Conservation (phyloP, 2,329 filamentous ascomycete species). For the Verticillium alfalfae region DNA sequence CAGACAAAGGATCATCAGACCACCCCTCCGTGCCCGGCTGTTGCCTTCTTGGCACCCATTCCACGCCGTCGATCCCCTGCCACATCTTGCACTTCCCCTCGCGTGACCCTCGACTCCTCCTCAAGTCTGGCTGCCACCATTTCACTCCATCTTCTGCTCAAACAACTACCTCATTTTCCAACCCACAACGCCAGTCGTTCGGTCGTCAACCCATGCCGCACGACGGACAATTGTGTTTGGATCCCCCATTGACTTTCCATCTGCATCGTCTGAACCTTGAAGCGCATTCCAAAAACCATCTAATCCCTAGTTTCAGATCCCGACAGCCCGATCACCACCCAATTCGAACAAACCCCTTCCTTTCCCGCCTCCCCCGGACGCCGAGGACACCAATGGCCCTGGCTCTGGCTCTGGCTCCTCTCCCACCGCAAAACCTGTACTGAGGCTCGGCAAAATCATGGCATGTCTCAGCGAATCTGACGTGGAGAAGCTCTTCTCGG, state of each 20-base stretch:
- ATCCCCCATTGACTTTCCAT: background rate
- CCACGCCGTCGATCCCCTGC: background rate
- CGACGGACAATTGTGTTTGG: background rate
- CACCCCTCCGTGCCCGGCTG: background rate
- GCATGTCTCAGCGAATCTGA: constrained; percentile 52
- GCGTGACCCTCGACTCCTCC: background rate
- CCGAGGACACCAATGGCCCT: constrained; percentile 31
- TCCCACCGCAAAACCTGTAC: constrained; percentile 32
- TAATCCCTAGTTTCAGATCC: background rate
- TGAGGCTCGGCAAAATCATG: constrained; percentile 55
- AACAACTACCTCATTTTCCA: background rate
- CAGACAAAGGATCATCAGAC: background rate
- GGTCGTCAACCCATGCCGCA: background rate
- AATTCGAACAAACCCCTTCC: constrained; percentile 54
- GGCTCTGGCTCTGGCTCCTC: constrained; percentile 17
- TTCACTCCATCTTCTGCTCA: background rate
- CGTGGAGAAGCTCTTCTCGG: constrained; percentile 66
- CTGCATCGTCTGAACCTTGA: background rate
- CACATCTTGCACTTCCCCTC: background rate
- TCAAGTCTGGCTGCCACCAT: background rate
- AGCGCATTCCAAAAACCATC: background rate
- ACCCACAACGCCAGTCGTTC: background rate
- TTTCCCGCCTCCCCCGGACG: constrained; percentile 40
- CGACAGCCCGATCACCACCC: constrained; percentile 18
- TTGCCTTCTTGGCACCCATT: background rate